Base-by-base conservation (phyloP, 2,329 filamentous ascomycete species). In the Phaeosphaeriaceae sp. region DNA sequence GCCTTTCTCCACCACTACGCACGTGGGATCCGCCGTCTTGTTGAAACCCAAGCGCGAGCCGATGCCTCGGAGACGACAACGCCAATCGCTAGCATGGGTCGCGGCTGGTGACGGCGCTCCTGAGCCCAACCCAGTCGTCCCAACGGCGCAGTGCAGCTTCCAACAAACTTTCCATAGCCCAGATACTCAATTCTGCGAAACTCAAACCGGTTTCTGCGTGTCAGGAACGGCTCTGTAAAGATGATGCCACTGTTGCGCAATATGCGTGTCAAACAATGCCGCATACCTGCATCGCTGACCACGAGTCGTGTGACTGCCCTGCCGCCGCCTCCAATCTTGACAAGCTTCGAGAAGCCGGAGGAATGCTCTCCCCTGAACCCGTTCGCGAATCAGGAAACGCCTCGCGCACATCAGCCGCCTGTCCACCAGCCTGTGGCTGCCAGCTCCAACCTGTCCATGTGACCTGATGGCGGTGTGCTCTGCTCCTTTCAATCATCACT, bases 381-480 rank as follows among this genome's bases (percentile, higher is more conserved):
- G 52, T 60, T 67, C 61, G 66, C 72, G 59, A 70, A 72, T 74
- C 70, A 72, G 43, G 50, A 54, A 59, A 62, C 58, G 8, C 57
- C 60, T 62, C 64, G 66, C 67, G 65, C 68, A 68, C 61, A 60
- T 61, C 66, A 56, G 44, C 48, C 53, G 54, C 52, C 61, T 43
- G 55, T 48, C 55, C 49, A 60, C 54, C 56, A 48, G 35, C 15
- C 35, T 40, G 35, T 40, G 35, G 35, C 35, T 40, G 35, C 35
- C 61, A 59, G 46, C 50, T 53, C 42, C 48, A 23, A 17, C 54
- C 58, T 54, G 63, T 67, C 71, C 72, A 74, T 70, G 70, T 75
- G 72, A 70, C 65, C 62, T 67, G 63, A 52, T 59, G 64, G 73
- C 74, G 73, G 74, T 76, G 73, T 76, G 72, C 67, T 68, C 30